Percentiles rank a stretch among this genome's conserved stretches.
Evolutionary conservation across 176 grass and related monocot species (phyloP).

Genomic region (Carex parvula): DNA sequence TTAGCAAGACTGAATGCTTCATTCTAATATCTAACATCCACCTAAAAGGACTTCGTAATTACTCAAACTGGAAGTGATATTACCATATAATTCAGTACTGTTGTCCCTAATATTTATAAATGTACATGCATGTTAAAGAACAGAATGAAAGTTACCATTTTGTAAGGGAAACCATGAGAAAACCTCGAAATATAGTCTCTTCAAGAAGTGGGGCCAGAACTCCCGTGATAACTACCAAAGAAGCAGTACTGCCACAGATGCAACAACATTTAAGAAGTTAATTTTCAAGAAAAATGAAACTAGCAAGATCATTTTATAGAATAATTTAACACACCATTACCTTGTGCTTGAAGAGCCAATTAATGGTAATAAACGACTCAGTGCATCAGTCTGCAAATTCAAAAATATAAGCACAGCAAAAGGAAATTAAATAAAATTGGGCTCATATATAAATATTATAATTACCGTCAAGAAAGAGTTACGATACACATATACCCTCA

Average conservation of each 20-base stretch:
- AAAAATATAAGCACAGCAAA: constrained; percentile 10
- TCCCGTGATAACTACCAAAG: constrained; percentile 77
- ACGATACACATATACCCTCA: background rate
- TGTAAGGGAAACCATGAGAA: constrained; percentile 85
- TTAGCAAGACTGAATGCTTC: background rate
- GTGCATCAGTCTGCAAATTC: constrained; percentile 72
- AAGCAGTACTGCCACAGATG: constrained; percentile 58
- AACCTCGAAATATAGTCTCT: constrained; percentile 94
- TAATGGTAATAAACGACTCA: constrained; percentile 70
- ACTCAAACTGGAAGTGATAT: background rate
- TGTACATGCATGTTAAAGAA: background rate
- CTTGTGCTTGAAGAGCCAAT: constrained; percentile 86
- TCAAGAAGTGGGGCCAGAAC: constrained; percentile 92
- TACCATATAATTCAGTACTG: background rate
- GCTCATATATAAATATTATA: background rate
- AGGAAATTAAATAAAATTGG: background rate
- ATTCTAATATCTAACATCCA: background rate
- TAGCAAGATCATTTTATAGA: constrained; percentile 19
- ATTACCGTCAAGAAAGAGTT: background rate
- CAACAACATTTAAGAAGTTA: constrained; percentile 23
- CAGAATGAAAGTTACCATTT: constrained; percentile 52
- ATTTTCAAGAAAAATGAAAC: background rate
- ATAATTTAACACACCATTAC: constrained; percentile 34
- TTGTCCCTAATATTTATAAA: background rate
- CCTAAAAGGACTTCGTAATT: background rate